These are phyloP conservation scores for Sclerotinia nivalis DNA, from an alignment of 2,329 filamentous ascomycete species.

Conservation along the genomic window DNA sequence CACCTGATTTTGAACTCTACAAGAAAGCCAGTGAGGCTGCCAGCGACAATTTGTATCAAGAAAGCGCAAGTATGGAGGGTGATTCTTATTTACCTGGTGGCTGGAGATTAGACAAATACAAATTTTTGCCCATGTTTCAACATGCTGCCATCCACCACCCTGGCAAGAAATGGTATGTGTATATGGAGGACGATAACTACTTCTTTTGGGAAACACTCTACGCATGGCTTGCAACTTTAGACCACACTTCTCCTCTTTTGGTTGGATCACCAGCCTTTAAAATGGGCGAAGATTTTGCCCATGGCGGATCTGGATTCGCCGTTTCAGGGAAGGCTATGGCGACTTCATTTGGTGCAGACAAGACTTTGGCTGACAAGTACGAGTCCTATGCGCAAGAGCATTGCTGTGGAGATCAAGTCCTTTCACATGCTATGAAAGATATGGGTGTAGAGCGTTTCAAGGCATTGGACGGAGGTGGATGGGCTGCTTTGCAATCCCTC, in stretches of 20 bases:
- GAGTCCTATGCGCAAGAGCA: conserved; percentile 23
- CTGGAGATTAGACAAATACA: conserved; percentile 63
- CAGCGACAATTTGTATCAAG: conserved; percentile 26
- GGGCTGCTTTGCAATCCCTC: conserved; percentile 25
- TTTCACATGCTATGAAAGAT: conserved; percentile 23
- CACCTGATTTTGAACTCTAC: conserved; percentile 28
- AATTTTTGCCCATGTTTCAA: conserved; percentile 60
- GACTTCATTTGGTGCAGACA: conserved; percentile 22
- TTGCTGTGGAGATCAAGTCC: conserved; percentile 28
- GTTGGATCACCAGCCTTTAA: conserved; percentile 49
- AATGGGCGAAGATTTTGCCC: conserved; percentile 50
- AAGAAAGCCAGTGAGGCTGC: conserved; percentile 19
- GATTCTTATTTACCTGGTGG: conserved; percentile 35
- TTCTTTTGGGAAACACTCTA: conserved; percentile 55
- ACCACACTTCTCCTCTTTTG: conserved; percentile 49
- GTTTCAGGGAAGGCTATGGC: conserved; percentile 54
- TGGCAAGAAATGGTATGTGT: conserved; percentile 59
- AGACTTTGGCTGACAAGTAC: conserved; percentile 15
- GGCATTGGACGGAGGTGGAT: conserved; percentile 24
- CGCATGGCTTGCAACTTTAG: conserved; percentile 49
- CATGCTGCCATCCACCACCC: conserved; percentile 54
- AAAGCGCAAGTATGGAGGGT: conserved; percentile 27
- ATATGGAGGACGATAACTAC: conserved; percentile 60
- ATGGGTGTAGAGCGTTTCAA: conserved; percentile 24
- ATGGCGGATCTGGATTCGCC: conserved; percentile 58